Base-by-base conservation (phyloP, 2,329 filamentous ascomycete genomes). In the Aspergillus tanneri region DNA sequence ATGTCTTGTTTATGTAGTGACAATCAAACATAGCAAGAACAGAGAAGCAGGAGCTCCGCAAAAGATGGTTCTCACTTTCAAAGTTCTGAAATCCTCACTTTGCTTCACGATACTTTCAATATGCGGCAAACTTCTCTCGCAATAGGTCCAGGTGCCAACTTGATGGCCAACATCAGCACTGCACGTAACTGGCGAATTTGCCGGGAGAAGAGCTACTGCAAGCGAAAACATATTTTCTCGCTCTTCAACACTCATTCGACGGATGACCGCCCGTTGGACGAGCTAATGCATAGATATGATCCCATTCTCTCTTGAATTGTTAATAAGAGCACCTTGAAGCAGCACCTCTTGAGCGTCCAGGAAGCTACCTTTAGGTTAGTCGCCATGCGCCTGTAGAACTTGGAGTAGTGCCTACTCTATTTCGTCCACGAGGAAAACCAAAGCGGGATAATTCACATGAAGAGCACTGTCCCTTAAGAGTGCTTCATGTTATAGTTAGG, bases 121-220 rank as follows among this genome's bases (percentile, higher is more conserved):
- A 43, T 50, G 51, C 8, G 51, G 51, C 25, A 53, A 36, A 19
- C 43, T 48, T 19, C 36, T 41, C 36, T 53, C 51, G 21, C 51
- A 53, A 24, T 24, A n/a, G 14, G 21, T 27, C 51, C 44, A 53
- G 14, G 43, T 46, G 32, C 30, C 48, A 23, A 36, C 52, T 36
- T 52, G 48, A 35, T 51, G 39, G 14, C 49, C 49, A 27, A 47
- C 43, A 18, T 51, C 49, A 27, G 44, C 34, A 34, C 30, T 47
- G 27, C 49, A 49, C 24, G 52, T 54, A 25, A 51, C 44, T 30
- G 49, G 48, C 16, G 52, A 47, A 19, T 34, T 51, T 14, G 38
- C 37, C 11, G 38, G n/a, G 5, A 54, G 46, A 16, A 54, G 45
- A 36, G 37, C 52, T 21, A 52, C 43, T 14, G 18, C 12, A 28